A percentile compares a stretch with the other conserved stretches of the same genome.
phyloP scores from a whole-genome alignment of 768 basidiomycete species.

The Russula lepida region DNA sequence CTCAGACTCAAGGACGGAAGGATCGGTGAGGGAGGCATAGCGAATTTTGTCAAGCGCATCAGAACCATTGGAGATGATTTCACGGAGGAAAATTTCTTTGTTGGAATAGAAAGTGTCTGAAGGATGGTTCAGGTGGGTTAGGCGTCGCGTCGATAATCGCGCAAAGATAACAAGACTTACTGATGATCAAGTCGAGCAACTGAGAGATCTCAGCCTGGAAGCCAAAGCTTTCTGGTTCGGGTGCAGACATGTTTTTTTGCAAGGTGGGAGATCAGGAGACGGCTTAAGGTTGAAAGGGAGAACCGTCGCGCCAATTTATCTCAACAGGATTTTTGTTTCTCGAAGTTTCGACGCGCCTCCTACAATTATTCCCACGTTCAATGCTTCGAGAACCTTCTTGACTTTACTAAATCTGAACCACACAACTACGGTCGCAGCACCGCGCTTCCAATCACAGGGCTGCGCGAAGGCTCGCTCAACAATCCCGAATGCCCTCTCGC shows the following conservation, averaged over 20 bases:
- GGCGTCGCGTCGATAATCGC: not conserved
- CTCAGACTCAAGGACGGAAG: slow-evolving; percentile 77
- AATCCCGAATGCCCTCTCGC: slow-evolving; percentile 39
- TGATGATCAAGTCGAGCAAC: slow-evolving; percentile 97
- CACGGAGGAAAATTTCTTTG: slow-evolving; percentile 99
- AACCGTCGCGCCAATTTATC: slow-evolving; percentile 32
- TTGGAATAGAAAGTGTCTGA: slow-evolving; percentile 99
- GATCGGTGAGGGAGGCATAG: slow-evolving; percentile 91
- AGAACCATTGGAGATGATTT: slow-evolving; percentile 93
- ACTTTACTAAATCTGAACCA: not conserved
- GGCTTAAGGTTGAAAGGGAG: slow-evolving; percentile 9
- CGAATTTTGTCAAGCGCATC: slow-evolving; percentile 99
- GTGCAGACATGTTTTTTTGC: slow-evolving; percentile 52
- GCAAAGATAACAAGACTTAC: slow-evolving; percentile 37
- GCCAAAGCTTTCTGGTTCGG: slow-evolving; percentile 70
- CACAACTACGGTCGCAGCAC: slow-evolving; percentile 2
- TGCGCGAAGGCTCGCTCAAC: slow-evolving; percentile 41
- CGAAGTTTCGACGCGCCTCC: slow-evolving; percentile 35
- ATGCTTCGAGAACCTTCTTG: slow-evolving; percentile 27
- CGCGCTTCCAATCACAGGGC: slow-evolving; percentile 25
- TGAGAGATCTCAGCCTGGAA: slow-evolving; percentile 99
- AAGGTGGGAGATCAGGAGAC: slow-evolving; percentile 14
- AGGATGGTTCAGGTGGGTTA: slow-evolving; percentile 16
- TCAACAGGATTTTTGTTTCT: slow-evolving; percentile 29
- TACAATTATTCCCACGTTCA: slow-evolving; percentile 22